These are phyloP conservation scores for Cicer pinnatifidum DNA, from an alignment of 306 rosid species.

Conservation along the genomic window DNA sequence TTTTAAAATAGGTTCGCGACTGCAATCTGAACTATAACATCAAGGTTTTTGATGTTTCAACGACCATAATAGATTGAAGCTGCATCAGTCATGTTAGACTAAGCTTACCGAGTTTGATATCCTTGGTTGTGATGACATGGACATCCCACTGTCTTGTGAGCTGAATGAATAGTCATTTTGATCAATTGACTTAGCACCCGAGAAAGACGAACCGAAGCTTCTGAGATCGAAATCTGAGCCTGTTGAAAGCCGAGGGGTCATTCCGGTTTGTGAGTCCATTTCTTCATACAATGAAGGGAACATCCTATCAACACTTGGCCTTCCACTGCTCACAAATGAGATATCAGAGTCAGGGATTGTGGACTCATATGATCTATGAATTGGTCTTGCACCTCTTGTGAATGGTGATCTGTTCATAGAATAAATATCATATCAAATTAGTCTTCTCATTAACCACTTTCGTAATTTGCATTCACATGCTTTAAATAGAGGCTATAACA, in stretches of 20 bases:
- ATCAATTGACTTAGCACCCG: conserved; percentile 57
- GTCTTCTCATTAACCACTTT: conserved; percentile 21
- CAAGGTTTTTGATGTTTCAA: not conserved
- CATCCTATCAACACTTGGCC: conserved; percentile 60
- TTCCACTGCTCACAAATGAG: conserved; percentile 74
- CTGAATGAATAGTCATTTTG: conserved; percentile 45
- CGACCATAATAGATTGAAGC: not conserved
- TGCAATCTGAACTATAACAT: not conserved
- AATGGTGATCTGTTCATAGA: conserved; percentile 73
- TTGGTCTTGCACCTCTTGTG: conserved; percentile 48
- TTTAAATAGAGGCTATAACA: not conserved
- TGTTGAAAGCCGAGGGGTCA: conserved; percentile 49
- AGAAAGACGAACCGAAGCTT: conserved; percentile 53
- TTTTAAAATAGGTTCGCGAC: not conserved
- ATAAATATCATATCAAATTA: conserved; percentile 38
- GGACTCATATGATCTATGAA: conserved; percentile 53
- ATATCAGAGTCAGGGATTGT: conserved; percentile 59
- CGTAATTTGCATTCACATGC: conserved; percentile 22
- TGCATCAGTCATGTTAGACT: not conserved
- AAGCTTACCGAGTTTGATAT: conserved; percentile 51
- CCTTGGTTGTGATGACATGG: conserved; percentile 38
- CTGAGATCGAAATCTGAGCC: conserved; percentile 56
- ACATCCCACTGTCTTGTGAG: conserved; percentile 54
- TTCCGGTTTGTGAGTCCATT: conserved; percentile 46
- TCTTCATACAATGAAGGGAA: conserved; percentile 53